phyloP scores from a whole-genome alignment of 208 protist genomes.

The Blastocrithidia nonstop region DNA sequence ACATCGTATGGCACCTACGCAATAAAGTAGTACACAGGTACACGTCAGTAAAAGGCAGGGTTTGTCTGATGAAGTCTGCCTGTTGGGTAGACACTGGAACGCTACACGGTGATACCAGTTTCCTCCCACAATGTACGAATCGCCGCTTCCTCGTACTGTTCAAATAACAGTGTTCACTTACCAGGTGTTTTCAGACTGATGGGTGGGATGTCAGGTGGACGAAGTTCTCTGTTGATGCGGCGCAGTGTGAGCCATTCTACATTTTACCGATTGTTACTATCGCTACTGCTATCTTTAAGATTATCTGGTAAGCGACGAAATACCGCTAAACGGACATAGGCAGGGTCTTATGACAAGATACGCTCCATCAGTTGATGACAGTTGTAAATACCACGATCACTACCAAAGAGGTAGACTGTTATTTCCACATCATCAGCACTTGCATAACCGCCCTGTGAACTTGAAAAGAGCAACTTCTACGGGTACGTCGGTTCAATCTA shows the following conservation, averaged over 20 bases:
- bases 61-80: conserved; percentile 32
- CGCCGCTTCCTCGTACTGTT: conserved; percentile 79
- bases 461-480: conserved; percentile 15
- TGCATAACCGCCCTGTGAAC: conserved; percentile 35
- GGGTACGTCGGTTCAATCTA: conserved; percentile 71
- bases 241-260: conserved; percentile 82
- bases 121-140: conserved; percentile 81
- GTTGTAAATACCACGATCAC: conserved; percentile 75
- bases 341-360: conserved; percentile 53
- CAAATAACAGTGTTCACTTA: conserved; percentile 82
- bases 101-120: conserved; percentile 74
- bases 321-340: conserved; percentile 73
- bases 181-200: conserved; percentile 85
- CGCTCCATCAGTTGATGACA: conserved; percentile 78
- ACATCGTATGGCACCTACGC: conserved; percentile 74
- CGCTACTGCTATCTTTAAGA: neutral
- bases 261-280: conserved; percentile 2
- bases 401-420: conserved; percentile 81
- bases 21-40: conserved; percentile 79
- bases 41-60: conserved; percentile 75
- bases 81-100: conserved; percentile 44
- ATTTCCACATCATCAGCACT: conserved; percentile 77
- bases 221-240: conserved; percentile 78
- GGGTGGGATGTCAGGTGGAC: conserved; percentile 77
- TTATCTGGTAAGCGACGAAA: conserved; percentile 49